Percentiles rank a stretch among this genome's conserved stretches.
Conservation (phyloP, 2,329 filamentous ascomycete genomes). For the Chaetomiaceae sp. region DNA sequence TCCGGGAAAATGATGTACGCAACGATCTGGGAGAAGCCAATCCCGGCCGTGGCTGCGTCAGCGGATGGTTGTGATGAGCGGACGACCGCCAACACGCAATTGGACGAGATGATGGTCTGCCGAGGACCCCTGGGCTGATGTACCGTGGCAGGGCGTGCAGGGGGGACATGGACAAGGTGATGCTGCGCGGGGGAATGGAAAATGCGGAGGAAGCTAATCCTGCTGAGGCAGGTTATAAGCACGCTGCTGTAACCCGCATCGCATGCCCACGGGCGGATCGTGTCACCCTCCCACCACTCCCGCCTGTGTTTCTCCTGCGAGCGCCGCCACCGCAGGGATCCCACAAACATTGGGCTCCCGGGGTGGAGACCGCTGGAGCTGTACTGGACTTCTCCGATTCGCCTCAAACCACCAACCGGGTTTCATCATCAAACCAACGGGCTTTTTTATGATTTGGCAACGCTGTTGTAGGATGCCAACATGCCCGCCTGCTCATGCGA, state of each 20-base stretch:
- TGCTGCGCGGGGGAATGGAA: conserved; percentile 13
- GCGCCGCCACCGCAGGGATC: conserved; percentile 17
- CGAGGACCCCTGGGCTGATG: not conserved
- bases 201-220: conserved; percentile 21
- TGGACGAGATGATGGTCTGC: conserved; percentile 6
- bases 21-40: not conserved
- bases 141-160: not conserved
- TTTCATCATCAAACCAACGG: not conserved
- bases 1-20: not conserved
- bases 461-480: no score
- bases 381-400: not conserved
- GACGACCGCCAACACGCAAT: conserved; percentile 17
- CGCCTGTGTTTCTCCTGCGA: conserved; percentile 14
- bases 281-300: conserved; percentile 16
- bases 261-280: conserved; percentile 12
- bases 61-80: conserved; percentile 7
- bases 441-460: not conserved
- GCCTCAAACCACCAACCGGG: not conserved
- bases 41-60: not conserved
- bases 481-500: no score
- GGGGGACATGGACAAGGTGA: conserved; percentile 14
- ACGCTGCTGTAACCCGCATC: conserved; percentile 13
- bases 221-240: conserved; percentile 23
- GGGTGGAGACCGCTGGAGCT: conserved; percentile 5
- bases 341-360: conserved; percentile 14